Evolutionary conservation across 257 asterid species (phyloP).

Genomic region (Solanum microdontum): DNA sequence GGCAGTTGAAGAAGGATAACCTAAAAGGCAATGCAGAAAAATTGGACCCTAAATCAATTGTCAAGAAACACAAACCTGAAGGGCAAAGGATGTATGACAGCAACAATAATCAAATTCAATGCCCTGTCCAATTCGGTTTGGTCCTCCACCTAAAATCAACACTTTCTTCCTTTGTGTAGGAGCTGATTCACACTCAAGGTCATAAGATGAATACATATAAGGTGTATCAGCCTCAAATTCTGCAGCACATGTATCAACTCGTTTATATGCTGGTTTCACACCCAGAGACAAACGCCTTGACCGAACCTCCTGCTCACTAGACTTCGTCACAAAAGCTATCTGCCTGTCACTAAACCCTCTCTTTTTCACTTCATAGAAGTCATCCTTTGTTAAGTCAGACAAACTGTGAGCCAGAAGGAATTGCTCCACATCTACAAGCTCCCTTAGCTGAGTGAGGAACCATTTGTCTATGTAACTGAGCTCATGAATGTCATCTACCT

Average conservation of each 20-base stretch:
- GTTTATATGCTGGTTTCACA: slow-evolving; percentile 77
- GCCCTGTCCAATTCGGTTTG: slow-evolving; percentile 97
- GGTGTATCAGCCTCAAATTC: slow-evolving; percentile 98
- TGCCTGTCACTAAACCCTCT: slow-evolving; percentile 95
- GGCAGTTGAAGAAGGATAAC: not conserved
- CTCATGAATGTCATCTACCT: slow-evolving; percentile 73
- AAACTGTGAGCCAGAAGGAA: slow-evolving; percentile 38
- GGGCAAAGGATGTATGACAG: slow-evolving; percentile 94
- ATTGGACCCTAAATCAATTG: slow-evolving; percentile 2
- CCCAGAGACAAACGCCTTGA: slow-evolving; percentile 64
- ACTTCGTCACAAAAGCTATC: slow-evolving; percentile 72
- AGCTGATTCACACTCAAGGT: slow-evolving; percentile 77
- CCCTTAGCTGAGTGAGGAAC: slow-evolving; percentile 86
- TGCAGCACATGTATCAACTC: slow-evolving; percentile 98
- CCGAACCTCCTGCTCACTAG: slow-evolving; percentile 73
- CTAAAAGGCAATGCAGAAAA: not conserved
- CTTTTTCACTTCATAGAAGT: slow-evolving; percentile 84
- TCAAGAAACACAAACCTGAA: slow-evolving; percentile 51
- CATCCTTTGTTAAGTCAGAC: slow-evolving; percentile 65
- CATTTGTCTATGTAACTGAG: slow-evolving; percentile 77
- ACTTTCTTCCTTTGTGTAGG: slow-evolving; percentile 76
- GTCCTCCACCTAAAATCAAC: slow-evolving; percentile 95
- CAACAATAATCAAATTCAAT: slow-evolving; percentile 98
- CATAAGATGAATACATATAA: slow-evolving; percentile 89
- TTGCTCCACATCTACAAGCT: slow-evolving; percentile 87